Evolutionary conservation across 2,329 filamentous ascomycete species (phyloP), one percentile per base, ranked within the genome.

Genomic region (Xylariaceae sp.): DNA sequence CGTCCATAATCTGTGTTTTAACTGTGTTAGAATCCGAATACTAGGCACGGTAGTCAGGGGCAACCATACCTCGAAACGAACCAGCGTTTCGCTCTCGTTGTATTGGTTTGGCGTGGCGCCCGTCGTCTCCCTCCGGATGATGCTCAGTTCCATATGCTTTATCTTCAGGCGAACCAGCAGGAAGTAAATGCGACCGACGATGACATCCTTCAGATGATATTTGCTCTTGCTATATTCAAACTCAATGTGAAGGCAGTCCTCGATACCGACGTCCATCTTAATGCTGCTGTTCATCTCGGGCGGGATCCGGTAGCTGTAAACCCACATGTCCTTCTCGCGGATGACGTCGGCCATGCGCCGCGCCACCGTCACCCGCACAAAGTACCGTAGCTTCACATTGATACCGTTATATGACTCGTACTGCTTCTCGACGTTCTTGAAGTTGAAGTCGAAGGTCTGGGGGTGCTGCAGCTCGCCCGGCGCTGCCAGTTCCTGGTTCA

Each of bases 361-460:
- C 55, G 92, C 96, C 52, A 99, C 94, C 42, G 94, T 99, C 67
- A 97, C 94, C 68, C 92, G 89, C 59, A 97, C 88, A 77, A 97
- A 97, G 84, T 99, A 99, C 68, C 94, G 92, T 73, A 99, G 84
- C 81, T 96, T 96, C 71, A 99, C 94, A 73, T 99, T 99, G 85
- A 99, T 99, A 72, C 94, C 94, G 74, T 96, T 96, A 82, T 99
- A 99, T 66, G 92, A 97, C 78, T 99, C 95, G 82, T 99, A 99
- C 76, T 96, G 92, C 82, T 99, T 99, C 83, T 99, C 94, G 70
- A 99, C 92, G 76, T 97, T 99, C 77, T 97, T 97, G 85, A 99
- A 99, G 80, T 97, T 96, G 85, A 99, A 99, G 67, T 96, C 91
- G 76, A 96, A 97, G 53, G 92, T 97, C 79, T 99, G 94, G 49